These are phyloP conservation scores for Danielia reshetovae DNA, from an alignment of 805 yeast species.

Conservation along the genomic window DNA sequence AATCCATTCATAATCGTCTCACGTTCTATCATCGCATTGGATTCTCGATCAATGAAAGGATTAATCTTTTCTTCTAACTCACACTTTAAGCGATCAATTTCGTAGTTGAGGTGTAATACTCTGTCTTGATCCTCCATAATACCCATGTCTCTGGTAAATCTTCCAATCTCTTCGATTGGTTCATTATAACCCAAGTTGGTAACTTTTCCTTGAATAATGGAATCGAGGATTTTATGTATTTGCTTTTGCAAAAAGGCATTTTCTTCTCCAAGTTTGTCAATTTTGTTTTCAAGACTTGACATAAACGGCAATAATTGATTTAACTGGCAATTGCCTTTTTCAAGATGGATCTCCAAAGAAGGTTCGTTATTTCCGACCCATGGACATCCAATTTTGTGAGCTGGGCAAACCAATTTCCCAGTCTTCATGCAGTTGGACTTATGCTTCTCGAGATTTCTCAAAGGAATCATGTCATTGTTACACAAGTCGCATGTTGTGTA, in stretches of 20 bases:
- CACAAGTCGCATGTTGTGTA: constrained; percentile 39
- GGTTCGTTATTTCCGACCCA: constrained; percentile 41
- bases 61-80: constrained; percentile 38
- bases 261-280: constrained; percentile 28
- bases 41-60: constrained; percentile 29
- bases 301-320: constrained; percentile 26
- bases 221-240: constrained; percentile 42
- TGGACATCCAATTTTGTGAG: constrained; percentile 44
- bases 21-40: constrained; percentile 21
- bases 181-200: constrained; percentile 48
- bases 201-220: constrained; percentile 46
- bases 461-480: constrained; percentile 38
- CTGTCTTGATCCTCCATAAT: constrained; percentile 25
- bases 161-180: constrained; percentile 43
- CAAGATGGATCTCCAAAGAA: constrained; percentile 32
- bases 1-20: constrained; percentile 24
- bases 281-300: constrained; percentile 19
- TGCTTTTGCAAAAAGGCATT: constrained; percentile 41
- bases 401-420: constrained; percentile 44
- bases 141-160: constrained; percentile 13
- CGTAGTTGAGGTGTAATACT: constrained; percentile 33
- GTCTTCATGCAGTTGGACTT: constrained; percentile 38
- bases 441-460: constrained; percentile 36
- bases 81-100: constrained; percentile 40
- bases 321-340: constrained; percentile 29